These are phyloP conservation scores for Myxozyma geophila DNA, from an alignment of 805 yeast genomes.

Conservation along the genomic window DNA sequence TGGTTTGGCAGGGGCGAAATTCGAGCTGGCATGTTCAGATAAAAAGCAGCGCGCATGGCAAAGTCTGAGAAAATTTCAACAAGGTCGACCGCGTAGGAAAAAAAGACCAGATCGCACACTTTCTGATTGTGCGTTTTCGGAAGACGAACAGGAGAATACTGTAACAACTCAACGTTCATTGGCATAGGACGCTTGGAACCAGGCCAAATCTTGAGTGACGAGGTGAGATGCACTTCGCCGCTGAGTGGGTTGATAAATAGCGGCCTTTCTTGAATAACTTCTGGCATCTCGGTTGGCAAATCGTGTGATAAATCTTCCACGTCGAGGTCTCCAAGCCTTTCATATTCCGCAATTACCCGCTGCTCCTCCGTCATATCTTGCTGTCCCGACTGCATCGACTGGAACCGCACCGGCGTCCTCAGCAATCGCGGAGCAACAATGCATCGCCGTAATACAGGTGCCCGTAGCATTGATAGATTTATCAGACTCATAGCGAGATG, in stretches of 20 bases:
- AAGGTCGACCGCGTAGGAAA: constrained; percentile 65
- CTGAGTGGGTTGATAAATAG: constrained; percentile 15
- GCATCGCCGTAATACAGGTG: constrained; percentile 3
- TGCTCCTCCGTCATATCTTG: no score
- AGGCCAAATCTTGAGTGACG: constrained; percentile 7
- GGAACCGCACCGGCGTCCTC: no score
- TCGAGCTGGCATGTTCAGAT: constrained; percentile 82
- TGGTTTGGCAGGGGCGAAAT: constrained; percentile 72
- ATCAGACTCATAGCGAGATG: neutral
- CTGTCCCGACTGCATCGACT: no score
- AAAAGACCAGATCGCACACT: constrained; percentile 76
- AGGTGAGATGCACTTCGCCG: constrained; percentile 42
- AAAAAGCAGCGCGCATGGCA: constrained; percentile 86
- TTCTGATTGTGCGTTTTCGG: constrained; percentile 66
- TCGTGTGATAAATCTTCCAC: neutral
- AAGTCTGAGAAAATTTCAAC: constrained; percentile 81
- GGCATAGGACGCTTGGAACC: constrained; percentile 67
- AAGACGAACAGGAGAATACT: constrained; percentile 77
- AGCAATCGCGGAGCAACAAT: neutral
- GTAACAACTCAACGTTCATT: constrained; percentile 78
- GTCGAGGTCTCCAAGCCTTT: neutral
- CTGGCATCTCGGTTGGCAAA: neutral
- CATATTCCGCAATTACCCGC: no score
- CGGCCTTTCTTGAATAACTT: constrained; percentile 7
- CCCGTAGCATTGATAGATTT: constrained; percentile 5